phyloP scores from a whole-genome alignment of 208 protist genomes.

The Porcisia hertigi region DNA sequence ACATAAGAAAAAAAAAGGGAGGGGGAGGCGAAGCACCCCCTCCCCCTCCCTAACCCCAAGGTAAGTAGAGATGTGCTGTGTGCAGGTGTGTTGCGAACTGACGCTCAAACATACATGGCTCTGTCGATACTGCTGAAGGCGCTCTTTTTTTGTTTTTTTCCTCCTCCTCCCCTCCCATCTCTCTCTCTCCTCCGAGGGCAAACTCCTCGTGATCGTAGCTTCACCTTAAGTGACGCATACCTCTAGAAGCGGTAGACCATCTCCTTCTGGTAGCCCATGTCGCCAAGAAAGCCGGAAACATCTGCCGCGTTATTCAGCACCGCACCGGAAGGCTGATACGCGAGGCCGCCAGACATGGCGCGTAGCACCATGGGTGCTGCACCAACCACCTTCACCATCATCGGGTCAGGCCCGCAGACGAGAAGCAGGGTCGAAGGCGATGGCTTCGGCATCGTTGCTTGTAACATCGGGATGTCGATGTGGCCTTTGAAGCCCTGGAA shows the following conservation, averaged over 20 bases:
- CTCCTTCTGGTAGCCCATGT: constrained; percentile 77
- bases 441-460: constrained; percentile 80
- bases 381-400: constrained; percentile 83
- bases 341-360: constrained; percentile 71
- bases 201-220: background rate
- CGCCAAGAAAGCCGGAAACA: constrained; percentile 72
- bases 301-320: constrained; percentile 81
- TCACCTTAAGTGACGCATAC: background rate
- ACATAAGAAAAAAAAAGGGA: background rate
- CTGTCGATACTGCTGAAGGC: background rate
- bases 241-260: constrained; percentile 86
- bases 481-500: constrained; percentile 86
- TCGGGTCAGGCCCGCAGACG: constrained; percentile 86
- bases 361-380: constrained; percentile 52
- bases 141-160: background rate
- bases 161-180: background rate
- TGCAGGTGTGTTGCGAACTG: too few species aligned
- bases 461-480: constrained; percentile 70
- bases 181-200: background rate
- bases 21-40: background rate
- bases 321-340: constrained; percentile 76
- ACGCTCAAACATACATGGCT: too few species aligned
- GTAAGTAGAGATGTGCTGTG: too few species aligned
- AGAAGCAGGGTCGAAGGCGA: constrained; percentile 72
- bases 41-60: too few species aligned